Conservation (phyloP, 768 basidiomycete species). For the Lactifluus hygrophoroides region DNA sequence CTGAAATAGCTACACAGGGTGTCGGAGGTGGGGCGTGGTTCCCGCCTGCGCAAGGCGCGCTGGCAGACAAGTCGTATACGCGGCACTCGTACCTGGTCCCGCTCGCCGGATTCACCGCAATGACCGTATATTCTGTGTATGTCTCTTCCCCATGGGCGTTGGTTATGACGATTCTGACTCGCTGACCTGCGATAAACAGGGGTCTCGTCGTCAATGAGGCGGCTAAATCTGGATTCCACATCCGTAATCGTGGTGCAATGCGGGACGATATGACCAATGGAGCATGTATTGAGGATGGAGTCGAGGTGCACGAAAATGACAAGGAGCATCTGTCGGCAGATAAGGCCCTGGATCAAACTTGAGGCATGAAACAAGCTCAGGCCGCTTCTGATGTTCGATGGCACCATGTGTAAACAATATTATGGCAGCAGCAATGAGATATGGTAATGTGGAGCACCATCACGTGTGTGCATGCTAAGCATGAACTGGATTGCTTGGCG, state of each 20-base stretch:
- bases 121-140: slow-evolving; percentile 50
- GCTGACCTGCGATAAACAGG: slow-evolving; percentile 24
- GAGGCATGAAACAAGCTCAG: no score
- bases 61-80: slow-evolving; percentile 43
- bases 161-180: not conserved
- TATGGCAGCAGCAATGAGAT: no score
- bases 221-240: slow-evolving; percentile 39
- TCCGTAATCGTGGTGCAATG: slow-evolving; percentile 40
- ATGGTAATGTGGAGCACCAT: no score
- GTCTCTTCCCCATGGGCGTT: slow-evolving; percentile 19
- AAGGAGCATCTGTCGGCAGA: not conserved
- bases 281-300: not conserved
- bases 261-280: slow-evolving; percentile 19
- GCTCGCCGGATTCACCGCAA: slow-evolving; percentile 47
- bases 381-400: no score
- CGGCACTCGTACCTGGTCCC: slow-evolving; percentile 53
- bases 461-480: no score
- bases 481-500: no score
- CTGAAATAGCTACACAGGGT: slow-evolving; percentile 28
- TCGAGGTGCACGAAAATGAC: not conserved
- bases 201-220: slow-evolving; percentile 48
- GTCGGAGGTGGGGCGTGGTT: slow-evolving; percentile 63
- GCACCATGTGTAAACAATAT: no score
- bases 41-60: slow-evolving; percentile 48
- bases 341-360: no score